A percentile compares a stretch with the other conserved stretches of the same genome.
Conservation (phyloP, 805 yeast genomes). For the Candida saitoana region DNA sequence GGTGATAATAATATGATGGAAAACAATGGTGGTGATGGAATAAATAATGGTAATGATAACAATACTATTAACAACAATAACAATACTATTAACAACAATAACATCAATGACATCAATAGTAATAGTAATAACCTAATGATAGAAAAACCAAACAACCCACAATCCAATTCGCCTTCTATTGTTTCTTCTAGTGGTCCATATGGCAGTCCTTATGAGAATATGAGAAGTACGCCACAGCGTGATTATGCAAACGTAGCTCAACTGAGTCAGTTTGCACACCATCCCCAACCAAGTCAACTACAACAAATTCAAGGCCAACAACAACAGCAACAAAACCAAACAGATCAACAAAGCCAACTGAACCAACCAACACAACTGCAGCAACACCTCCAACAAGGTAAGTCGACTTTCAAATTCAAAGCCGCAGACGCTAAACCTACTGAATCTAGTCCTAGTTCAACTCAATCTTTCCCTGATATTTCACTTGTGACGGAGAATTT, state of each 20-base stretch:
- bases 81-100: background rate
- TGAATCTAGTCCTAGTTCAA: conserved; percentile 35
- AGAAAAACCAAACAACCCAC: background rate
- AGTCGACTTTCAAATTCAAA: conserved; percentile 5
- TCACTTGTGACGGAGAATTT: conserved; percentile 51
- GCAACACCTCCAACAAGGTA: conserved; percentile 4
- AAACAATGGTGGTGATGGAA: conserved; percentile 10
- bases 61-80: background rate
- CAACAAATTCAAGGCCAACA: conserved; percentile 4
- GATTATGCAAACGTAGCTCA: background rate
- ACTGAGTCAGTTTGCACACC: background rate
- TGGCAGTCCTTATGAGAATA: background rate
- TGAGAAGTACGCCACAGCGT: background rate
- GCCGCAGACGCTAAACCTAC: conserved; percentile 6
- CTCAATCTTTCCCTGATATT: conserved; percentile 47
- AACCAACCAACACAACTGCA: conserved; percentile 6
- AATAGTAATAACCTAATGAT: background rate
- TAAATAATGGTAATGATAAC: conserved; percentile 1
- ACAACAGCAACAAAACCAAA: conserved; percentile 7
- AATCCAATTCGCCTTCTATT: background rate
- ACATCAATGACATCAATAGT: background rate
- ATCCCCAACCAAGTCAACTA: conserved; percentile 3
- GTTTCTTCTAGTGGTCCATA: conserved; percentile 2
- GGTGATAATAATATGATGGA: background rate
- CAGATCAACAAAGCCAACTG: conserved; percentile 11